Evolutionary conservation across 768 basidiomycete genomes (phyloP).

Genomic region (Tylopilus rubrobrunneus): DNA sequence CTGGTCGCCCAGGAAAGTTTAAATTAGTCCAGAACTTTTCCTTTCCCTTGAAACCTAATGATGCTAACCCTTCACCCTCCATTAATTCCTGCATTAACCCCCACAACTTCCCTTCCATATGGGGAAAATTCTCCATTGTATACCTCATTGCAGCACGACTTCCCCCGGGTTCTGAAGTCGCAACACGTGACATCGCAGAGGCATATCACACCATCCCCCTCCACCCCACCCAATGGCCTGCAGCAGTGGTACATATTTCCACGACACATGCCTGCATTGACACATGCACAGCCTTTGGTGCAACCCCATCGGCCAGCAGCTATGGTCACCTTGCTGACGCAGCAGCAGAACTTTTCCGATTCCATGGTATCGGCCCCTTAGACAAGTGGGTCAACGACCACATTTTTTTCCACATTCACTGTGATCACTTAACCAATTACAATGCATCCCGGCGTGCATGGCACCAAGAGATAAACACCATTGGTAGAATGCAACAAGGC

Average conservation of each 20-base stretch:
- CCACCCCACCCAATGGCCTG: neutral
- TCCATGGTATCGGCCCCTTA: neutral
- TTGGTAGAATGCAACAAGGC: too few species aligned
- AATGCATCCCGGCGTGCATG: too few species aligned
- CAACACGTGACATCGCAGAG: neutral
- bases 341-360: neutral
- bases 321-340: neutral
- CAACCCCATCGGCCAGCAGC: neutral
- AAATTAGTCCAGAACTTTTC: neutral
- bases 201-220: neutral
- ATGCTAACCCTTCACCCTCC: accelerated
- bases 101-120: neutral
- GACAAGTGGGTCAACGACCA: too few species aligned
- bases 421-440: too few species aligned
- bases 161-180: neutral
- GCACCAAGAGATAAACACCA: too few species aligned
- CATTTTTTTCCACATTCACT: too few species aligned
- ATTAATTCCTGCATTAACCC: neutral
- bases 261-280: neutral
- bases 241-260: neutral
- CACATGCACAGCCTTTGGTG: neutral
- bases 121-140: neutral
- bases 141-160: neutral
- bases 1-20: neutral
- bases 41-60: neutral